Base-by-base conservation (phyloP, 768 basidiomycete genomes). In the Boletus reticulatus region DNA sequence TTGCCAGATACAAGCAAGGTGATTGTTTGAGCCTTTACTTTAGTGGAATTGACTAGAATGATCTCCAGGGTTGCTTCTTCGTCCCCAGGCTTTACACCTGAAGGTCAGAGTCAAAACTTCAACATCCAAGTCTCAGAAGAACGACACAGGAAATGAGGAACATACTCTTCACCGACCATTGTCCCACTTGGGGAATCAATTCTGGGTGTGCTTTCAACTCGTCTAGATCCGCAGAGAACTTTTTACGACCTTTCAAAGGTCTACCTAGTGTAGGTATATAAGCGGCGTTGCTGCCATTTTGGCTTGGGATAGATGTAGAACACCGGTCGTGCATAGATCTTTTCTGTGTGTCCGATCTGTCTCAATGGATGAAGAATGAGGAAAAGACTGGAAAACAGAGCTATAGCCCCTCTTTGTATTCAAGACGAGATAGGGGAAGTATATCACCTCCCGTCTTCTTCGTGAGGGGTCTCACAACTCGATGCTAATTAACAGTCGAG, bases 51-150 rank as follows among this genome's bases (percentile, higher is more conserved):
- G 42, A 69, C 64, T 22, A 86, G 69, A 13, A 63, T 62, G 31
- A 85, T 71, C 50, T 84, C 78, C n/a, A 88, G 69, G n/a, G 79
- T 76, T 16, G 84, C 84, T 58, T 87, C 85, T 48, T 87, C 85
- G 27, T 87, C 85, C 27, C 84, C 84, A 24, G 75, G 43, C 29
- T 71, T 66, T n/a, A 85, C 64, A 48, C 68, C 85, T 88, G 63
- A 13, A 9, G 12, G 24, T 6, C 34, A 16, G 27, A 3, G 32
- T 34, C 6, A 16, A 29, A 29, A 29, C 29, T 2, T 38, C 13
- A 16, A 14, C 17, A 24, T 42, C n/a, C 32, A 16, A 27, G 31
- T 29, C 13, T 16, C 42, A 19, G 42, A 19, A 27, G 39, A 49
- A 36, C 17, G 42, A 17, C 14, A 19, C 6, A 29, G 6, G 50